Conservation (phyloP, 495 filamentous ascomycete species). For the Aspergillus campestris region DNA sequence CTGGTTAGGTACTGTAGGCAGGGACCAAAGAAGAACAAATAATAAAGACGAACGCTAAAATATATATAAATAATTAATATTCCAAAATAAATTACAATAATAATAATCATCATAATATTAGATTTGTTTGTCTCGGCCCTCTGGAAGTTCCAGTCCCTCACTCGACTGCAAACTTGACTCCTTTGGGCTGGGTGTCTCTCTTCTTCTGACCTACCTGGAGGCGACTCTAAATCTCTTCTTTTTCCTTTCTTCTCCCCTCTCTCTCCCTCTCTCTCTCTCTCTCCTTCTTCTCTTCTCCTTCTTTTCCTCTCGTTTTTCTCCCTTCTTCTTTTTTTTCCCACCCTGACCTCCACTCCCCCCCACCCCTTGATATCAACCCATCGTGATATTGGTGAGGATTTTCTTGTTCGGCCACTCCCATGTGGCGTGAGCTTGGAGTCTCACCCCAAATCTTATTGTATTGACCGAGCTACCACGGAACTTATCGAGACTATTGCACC, state of each 20-base stretch:
- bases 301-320: constrained; percentile 4
- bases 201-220: too few species aligned
- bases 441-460: constrained; percentile 9
- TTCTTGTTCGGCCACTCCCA: constrained; percentile 10
- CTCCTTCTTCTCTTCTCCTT: constrained; percentile 2
- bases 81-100: too few species aligned
- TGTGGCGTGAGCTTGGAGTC: constrained; percentile 8
- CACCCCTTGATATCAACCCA: neutral
- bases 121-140: too few species aligned
- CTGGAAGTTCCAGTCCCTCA: too few species aligned
- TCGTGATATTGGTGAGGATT: neutral
- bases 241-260: constrained; percentile 4
- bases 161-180: too few species aligned
- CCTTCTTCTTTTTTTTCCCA: constrained; percentile 5
- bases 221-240: constrained; percentile 2
- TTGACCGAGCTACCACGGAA: constrained; percentile 14
- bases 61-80: too few species aligned
- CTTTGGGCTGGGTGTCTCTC: too few species aligned
- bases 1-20: too few species aligned
- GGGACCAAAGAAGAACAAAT: too few species aligned
- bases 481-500: constrained; percentile 3
- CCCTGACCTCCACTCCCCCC: constrained; percentile 5
- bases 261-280: constrained; percentile 3
- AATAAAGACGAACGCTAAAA: too few species aligned
- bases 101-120: too few species aligned